Base-by-base conservation (phyloP, 2,329 filamentous ascomycete genomes). In the Paecilomyces niveus region DNA sequence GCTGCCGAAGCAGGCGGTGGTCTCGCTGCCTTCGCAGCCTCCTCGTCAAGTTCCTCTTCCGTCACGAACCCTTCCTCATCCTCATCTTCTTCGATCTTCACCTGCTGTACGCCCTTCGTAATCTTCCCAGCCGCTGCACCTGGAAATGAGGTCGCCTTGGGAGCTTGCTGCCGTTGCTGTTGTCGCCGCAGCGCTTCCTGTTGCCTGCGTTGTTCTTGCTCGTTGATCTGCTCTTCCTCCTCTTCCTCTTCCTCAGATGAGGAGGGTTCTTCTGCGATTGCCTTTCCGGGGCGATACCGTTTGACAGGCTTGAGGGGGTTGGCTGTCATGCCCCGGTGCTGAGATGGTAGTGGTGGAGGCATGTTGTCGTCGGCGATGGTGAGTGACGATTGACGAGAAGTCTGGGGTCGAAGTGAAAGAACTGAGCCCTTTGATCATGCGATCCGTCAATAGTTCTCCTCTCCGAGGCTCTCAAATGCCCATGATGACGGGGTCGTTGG, bases 201-300 rank as follows among this genome's bases (percentile, higher is more conserved):
- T 62, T 65, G 64, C 62, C 62, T 65, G 57, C 70, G 68, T 58
- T 73, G 68, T 64, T 80, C 69, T 61, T 88, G 82, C 63, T 89
- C 84, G 60, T 71, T 67, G 62, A 77, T 64, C 57, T 87, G 82
- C 59, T 89, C 84, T 54, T 76, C 72, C 9, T 78, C 77, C 24
- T 81, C 81, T 1, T 81, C 78, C 51, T 83, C 80, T 35, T 79
- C 80, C 57, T 80, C 78, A 2, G 76, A 76, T 2, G 77, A 80
- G 7, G 76, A 78, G 3, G 70, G 69, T 57, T 79, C 77, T 57
- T 81, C 79, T 13, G 74, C 74, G 39, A 80, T 67, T 55, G 87
- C 80, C 74, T 97, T 97, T 64, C 94, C 93, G 15, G 93, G 88
- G 59, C 92, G 87, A 68, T 97, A 89, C 58, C 94, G 89, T 65